phyloP scores from a whole-genome alignment of 768 basidiomycete species.

The Leccinum sublutescens region DNA sequence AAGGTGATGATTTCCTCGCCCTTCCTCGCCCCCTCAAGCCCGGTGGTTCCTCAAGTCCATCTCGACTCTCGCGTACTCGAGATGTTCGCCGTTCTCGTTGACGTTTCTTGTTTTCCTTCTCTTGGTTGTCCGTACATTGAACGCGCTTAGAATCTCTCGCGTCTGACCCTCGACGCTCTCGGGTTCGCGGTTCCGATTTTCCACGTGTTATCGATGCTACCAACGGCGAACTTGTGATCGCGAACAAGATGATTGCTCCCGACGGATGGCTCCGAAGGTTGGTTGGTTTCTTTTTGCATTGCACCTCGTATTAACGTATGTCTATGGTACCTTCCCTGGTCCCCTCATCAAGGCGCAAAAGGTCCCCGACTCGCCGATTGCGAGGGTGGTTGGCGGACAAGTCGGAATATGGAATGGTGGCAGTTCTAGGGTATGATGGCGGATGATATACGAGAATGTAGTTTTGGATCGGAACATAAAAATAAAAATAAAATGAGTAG shows the following conservation, averaged over 20 bases:
- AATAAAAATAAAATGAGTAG: not conserved
- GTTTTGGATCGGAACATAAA: not conserved
- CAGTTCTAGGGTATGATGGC: no score
- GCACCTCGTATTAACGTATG: not conserved
- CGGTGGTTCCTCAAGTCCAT: constrained; percentile 16
- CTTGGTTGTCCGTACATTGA: constrained; percentile 9
- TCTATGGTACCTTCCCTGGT: constrained; percentile 43
- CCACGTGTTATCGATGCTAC: constrained; percentile 24
- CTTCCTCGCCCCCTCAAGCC: not conserved
- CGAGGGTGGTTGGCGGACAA: not conserved
- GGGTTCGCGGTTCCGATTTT: not conserved
- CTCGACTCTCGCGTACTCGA: constrained; percentile 16
- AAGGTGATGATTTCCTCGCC: not conserved
- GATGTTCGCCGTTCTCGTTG: constrained; percentile 18
- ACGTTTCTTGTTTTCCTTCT: constrained; percentile 14
- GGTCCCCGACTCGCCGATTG: constrained; percentile 13
- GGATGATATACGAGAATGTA: not conserved
- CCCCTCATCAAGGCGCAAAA: constrained; percentile 47
- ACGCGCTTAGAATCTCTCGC: constrained; percentile 18
- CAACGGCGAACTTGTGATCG: constrained; percentile 35
- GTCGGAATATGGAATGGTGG: not conserved
- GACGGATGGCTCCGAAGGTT: constrained; percentile 47
- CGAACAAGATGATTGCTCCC: constrained; percentile 45
- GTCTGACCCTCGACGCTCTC: constrained; percentile 5
- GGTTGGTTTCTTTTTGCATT: constrained; percentile 6